These are phyloP conservation scores for Caryopteris hybrid DNA, from an alignment of 305 asterid genomes.

Conservation along the genomic window DNA sequence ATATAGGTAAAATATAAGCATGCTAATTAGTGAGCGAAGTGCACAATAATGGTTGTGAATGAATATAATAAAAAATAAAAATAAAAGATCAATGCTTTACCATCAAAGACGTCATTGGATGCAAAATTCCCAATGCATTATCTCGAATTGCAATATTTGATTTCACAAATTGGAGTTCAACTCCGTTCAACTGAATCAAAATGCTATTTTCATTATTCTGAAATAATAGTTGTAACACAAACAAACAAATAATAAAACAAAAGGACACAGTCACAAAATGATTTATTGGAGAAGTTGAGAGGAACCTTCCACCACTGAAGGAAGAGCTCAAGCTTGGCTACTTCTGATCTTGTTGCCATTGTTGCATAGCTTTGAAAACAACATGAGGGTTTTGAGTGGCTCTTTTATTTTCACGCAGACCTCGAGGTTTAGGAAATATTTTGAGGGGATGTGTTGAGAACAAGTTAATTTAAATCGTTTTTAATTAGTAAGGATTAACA, in stretches of 20 bases:
- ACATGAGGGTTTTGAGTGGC: too few relatives aligned
- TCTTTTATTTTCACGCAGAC: too few relatives aligned
- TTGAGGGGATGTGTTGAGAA: too few relatives aligned
- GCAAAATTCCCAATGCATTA: conserved; percentile 79
- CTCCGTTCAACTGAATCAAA: conserved; percentile 67
- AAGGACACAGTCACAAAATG: not conserved
- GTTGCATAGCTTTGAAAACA: too few relatives aligned
- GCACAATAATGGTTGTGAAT: not conserved
- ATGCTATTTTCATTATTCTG: not conserved
- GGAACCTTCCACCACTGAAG: conserved; percentile 78
- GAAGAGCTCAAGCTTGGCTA: conserved; percentile 64
- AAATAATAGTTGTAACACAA: not conserved
- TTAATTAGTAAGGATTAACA: too few relatives aligned
- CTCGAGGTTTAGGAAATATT: too few relatives aligned
- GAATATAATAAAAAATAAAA: not conserved
- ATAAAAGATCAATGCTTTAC: conserved; percentile 36
- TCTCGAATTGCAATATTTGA: conserved; percentile 66
- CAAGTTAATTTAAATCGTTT: too few relatives aligned
- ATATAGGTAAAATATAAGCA: not conserved
- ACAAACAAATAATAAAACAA: not conserved
- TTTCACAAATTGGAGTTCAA: conserved; percentile 58
- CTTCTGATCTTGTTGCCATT: conserved; percentile 61
- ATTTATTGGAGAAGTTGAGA: not conserved
- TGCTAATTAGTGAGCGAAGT: not conserved
- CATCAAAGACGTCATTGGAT: conserved; percentile 48